Conservation (phyloP, 1,284 basidiomycete genomes). For the Sanghuangporus sanghuang region DNA sequence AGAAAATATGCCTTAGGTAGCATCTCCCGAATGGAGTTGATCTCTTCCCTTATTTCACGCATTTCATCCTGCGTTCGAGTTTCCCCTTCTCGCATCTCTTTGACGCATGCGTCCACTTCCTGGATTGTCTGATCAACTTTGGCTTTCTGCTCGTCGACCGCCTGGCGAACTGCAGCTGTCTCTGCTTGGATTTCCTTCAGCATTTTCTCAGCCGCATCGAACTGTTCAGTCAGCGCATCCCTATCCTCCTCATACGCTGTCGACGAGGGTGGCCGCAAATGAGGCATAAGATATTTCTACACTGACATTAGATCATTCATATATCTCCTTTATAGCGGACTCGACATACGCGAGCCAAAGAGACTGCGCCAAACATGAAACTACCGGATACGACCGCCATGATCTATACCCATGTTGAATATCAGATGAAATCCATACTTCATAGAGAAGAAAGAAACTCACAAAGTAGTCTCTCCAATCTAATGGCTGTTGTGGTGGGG, state of each 20-base stretch:
- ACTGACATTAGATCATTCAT: not conserved
- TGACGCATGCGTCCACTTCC: conserved; percentile 77
- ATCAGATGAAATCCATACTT: conserved; percentile 10
- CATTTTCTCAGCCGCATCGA: conserved; percentile 86
- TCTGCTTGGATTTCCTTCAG: conserved; percentile 80
- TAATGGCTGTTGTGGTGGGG: conserved; percentile 46
- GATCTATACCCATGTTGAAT: conserved; percentile 52
- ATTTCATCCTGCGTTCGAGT: conserved; percentile 82
- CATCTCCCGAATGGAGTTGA: conserved; percentile 87
- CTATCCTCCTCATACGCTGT: conserved; percentile 90
- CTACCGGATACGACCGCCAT: conserved; percentile 91
- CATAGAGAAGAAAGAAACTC: conserved; percentile 28
- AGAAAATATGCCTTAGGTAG: conserved; percentile 69
- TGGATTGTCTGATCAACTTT: conserved; percentile 74
- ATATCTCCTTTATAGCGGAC: conserved; percentile 2
- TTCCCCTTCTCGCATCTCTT: conserved; percentile 76
- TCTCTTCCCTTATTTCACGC: conserved; percentile 87
- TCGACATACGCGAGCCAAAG: conserved; percentile 71
- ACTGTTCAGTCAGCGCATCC: conserved; percentile 82
- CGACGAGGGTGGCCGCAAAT: conserved; percentile 84
- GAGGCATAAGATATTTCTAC: conserved; percentile 90
- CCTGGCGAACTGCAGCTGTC: conserved; percentile 65
- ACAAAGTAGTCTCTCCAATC: conserved; percentile 98
- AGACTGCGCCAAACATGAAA: conserved; percentile 82
- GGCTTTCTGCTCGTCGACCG: conserved; percentile 80